Evolutionary conservation across 768 basidiomycete genomes (phyloP).

Genomic region (Udeniomyces megalosporus): DNA sequence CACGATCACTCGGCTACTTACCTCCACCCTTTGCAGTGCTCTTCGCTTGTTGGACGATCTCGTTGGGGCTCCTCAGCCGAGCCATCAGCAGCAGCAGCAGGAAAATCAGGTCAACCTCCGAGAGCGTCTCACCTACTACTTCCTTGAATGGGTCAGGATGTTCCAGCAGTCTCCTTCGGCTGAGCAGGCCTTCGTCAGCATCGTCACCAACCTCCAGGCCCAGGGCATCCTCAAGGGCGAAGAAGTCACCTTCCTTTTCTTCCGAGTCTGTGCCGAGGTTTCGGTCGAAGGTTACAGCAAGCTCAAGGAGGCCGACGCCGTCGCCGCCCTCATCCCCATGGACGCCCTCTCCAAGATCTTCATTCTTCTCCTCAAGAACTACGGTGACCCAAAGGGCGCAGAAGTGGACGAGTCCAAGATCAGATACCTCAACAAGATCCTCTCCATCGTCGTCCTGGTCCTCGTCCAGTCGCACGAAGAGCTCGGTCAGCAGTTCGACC

Average conservation of each 20-base stretch:
- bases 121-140: conserved; percentile 31
- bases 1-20: conserved; percentile 9
- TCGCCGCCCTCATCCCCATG: conserved; percentile 48
- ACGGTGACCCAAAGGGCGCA: conserved; percentile 76
- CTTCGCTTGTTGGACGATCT: conserved; percentile 12
- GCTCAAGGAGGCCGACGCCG: conserved; percentile 25
- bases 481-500: conserved; percentile 75
- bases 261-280: conserved; percentile 90
- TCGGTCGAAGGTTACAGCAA: conserved; percentile 66
- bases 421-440: conserved; percentile 88
- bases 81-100: neutral
- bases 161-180: conserved; percentile 80
- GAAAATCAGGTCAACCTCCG: conserved; percentile 22
- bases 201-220: conserved; percentile 91
- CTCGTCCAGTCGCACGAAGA: conserved; percentile 91
- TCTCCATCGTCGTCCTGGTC: conserved; percentile 92
- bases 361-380: conserved; percentile 97
- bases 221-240: conserved; percentile 93
- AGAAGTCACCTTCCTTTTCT: conserved; percentile 92
- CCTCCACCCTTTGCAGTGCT: neutral
- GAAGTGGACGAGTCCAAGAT: conserved; percentile 92
- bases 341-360: conserved; percentile 92
- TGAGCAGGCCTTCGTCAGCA: conserved; percentile 88
- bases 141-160: conserved; percentile 70
- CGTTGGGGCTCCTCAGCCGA: conserved; percentile 8